Base-by-base conservation (phyloP, 1,284 basidiomycete species). In the Ceratobasidium sp. region DNA sequence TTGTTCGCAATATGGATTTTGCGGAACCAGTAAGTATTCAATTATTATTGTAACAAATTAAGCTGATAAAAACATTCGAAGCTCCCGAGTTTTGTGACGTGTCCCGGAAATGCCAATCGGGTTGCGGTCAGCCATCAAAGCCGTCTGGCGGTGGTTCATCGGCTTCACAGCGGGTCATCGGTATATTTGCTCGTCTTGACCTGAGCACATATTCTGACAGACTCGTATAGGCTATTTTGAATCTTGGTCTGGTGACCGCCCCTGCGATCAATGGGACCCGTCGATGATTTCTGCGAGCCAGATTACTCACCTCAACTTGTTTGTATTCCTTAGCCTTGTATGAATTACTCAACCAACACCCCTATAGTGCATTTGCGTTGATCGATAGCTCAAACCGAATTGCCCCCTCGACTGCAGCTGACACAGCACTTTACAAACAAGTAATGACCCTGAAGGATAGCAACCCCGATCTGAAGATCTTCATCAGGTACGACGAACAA, bases 241-340 rank as follows among this genome's bases (percentile, higher is more conserved):
- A 18, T 59, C 57, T 12, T 59, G 57, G 57, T 5, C 57, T 34
- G 57, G 57, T 5, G 23, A 16, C 16, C 57, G 57, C 12, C 57
- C 57, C 6, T 59, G 57, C 36, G 57, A 59, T 26, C 57, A 59
- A 26, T 59, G 57, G 57, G 57, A 59, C 36, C 34, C 57, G 8
- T 23, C 36, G 2, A 59, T 59, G 57, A 59, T 59, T 18, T 59
- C 57, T 16, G 57, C 57, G 3, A 43, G 34, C 34, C 57, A 59
- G 16, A 39, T 59, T n/a, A 59, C 57, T 26, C 57, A 59, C 34
- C 57, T 59, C 36, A 59, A 59, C 23, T 59, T 59, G 57, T 59
- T 14, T 28, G 53, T 14, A 26, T 8, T 28, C n/a, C 26, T 26
- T 32, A 12, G 10, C 30, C 23, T 9, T 6, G 8, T 39, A 39